Evolutionary conservation across 2,329 filamentous ascomycete species (phyloP).

Genomic region (Lecanicillium sp.): DNA sequence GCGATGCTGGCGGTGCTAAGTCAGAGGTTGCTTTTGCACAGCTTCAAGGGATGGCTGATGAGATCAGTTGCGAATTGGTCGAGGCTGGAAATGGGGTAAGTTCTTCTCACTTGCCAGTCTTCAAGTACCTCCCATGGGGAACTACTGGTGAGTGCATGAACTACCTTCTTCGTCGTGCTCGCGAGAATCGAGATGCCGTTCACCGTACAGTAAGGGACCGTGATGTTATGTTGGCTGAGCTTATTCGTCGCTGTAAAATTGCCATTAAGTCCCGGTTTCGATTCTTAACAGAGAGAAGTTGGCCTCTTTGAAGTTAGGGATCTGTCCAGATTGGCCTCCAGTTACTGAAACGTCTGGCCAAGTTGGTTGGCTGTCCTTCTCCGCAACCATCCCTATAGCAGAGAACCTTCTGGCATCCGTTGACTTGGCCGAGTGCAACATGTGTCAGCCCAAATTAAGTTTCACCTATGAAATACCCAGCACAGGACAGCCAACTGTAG

Average conservation of each 20-base stretch:
- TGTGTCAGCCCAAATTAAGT: background rate
- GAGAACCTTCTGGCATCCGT: constrained; percentile 5
- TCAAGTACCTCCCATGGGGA: constrained; percentile 65
- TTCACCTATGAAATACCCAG: no score
- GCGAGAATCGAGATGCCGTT: constrained; percentile 68
- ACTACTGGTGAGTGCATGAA: constrained; percentile 76
- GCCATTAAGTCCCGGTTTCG: constrained; percentile 16
- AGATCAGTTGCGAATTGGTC: constrained; percentile 62
- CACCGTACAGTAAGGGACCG: constrained; percentile 52
- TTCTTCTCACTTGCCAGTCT: constrained; percentile 46
- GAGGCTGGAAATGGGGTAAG: constrained; percentile 24
- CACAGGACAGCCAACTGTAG: no score
- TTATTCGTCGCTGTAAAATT: constrained; percentile 45
- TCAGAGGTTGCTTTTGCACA: constrained; percentile 47
- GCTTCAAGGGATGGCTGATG: constrained; percentile 92
- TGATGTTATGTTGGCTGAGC: constrained; percentile 54
- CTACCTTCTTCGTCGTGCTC: constrained; percentile 54
- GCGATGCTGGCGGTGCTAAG: constrained; percentile 33
- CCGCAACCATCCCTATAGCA: constrained; percentile 4
- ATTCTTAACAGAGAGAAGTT: background rate
- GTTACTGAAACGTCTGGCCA: background rate
- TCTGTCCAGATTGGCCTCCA: no score
- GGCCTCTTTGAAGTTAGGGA: no score
- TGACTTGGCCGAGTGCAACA: no score
- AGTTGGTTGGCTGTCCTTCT: constrained; percentile 1